phyloP scores from a whole-genome alignment of 208 protist genomes.

The Leishmania braziliensis region DNA sequence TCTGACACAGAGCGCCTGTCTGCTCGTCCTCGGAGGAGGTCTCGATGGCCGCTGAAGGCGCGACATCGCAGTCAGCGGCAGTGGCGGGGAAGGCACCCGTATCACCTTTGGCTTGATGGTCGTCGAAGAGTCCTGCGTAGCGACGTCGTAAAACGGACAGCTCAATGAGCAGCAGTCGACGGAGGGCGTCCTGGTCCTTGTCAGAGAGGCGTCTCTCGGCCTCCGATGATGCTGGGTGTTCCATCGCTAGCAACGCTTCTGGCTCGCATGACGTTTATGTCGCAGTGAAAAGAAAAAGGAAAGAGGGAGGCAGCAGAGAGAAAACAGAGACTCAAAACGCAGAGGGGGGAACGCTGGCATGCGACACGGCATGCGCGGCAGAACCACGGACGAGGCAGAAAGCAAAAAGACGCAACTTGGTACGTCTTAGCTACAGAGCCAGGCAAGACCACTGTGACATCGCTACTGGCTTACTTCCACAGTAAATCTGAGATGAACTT shows the following conservation, averaged over 20 bases:
- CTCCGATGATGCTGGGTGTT: not conserved
- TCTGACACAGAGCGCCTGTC: slow-evolving; percentile 51
- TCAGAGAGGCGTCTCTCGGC: not conserved
- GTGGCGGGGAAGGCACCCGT: not conserved
- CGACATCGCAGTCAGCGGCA: no score
- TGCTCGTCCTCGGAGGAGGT: not conserved
- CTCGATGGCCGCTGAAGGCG: not conserved
- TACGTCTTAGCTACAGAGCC: not conserved
- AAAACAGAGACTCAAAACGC: not conserved
- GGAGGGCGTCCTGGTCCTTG: not conserved
- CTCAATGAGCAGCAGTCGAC: slow-evolving; percentile 33
- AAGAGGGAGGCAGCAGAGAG: not conserved
- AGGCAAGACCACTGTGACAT: not conserved
- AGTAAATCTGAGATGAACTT: not conserved
- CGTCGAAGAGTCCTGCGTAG: slow-evolving; percentile 7
- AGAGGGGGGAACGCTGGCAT: not conserved
- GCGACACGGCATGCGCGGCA: not conserved
- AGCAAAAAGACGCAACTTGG: not conserved
- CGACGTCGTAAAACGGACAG: slow-evolving; percentile 28
- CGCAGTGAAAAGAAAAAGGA: not conserved
- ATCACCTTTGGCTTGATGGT: not conserved
- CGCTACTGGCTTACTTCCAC: not conserved
- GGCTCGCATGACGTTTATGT: not conserved
- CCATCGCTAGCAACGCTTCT: not conserved
- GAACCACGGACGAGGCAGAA: not conserved